Base-by-base conservation (phyloP, 2,329 filamentous ascomycete genomes). In the Alternaria arborescens region DNA sequence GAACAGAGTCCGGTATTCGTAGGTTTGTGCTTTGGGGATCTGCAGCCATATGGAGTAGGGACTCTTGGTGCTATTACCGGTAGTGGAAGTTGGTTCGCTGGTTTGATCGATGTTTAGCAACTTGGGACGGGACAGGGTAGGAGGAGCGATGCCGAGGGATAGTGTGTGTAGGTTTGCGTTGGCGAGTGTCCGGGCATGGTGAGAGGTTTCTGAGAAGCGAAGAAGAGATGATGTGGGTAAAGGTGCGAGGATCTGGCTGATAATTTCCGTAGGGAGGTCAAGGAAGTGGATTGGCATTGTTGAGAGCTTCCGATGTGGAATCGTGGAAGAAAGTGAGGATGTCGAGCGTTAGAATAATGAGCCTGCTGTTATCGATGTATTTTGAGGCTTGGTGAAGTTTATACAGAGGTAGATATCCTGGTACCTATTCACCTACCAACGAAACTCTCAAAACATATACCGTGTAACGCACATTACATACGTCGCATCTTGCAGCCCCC, bases 141-240 rank as follows among this genome's bases (percentile, higher is more conserved):
- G 42, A n/a, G 87, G 87, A 0, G 89, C 36, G 84, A 88, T 93
- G 38, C 81, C 89, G 10, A 87, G 95, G 20, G 94, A 97, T 80
- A 97, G 92, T 89, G 82, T 88, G 43, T 73, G 71, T 5, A 79
- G 64, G 51, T 70, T 77, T 26, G 71, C 68, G 16, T 63, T 69
- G 10, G 76, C 75, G 12, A 80, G 66, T 5, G 43, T 41, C 38
- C 74, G 71, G 24, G 70, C 68, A 32, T 61, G 54, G 3, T 57
- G 71, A 2, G 64, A 78, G n/a, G 76, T 77, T 46, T 70, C 63
- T 28, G 70, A 74, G 63, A 80, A 80, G 50, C 62, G 58, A 10
- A 80, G 68, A 2, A 80, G 73, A 2, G 73, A 66, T 34, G 48
- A 64, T 22, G 78, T 58, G 8, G 75, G 71, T 1, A 80, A 70